These are phyloP conservation scores for Hypoxylon sp. DNA, from an alignment of 2,329 filamentous ascomycete species.

Conservation along the genomic window DNA sequence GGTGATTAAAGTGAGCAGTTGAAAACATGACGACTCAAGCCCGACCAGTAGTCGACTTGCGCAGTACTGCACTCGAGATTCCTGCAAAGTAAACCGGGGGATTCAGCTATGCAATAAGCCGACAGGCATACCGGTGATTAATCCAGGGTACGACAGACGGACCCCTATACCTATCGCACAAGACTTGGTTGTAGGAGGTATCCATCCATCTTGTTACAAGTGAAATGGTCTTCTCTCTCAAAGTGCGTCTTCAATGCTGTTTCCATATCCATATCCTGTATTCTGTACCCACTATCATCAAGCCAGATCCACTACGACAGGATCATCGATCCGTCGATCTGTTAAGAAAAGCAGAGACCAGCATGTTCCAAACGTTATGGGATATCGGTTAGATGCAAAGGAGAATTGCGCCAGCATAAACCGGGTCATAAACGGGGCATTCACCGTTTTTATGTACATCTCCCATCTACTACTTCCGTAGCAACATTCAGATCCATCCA, in stretches of 20 bases:
- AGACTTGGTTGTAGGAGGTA: neutral
- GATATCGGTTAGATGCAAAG: conserved; percentile 33
- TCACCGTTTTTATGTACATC: conserved; percentile 21
- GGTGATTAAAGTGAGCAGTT: conserved; percentile 6
- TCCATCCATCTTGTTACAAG: neutral
- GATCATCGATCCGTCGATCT: conserved; percentile 41
- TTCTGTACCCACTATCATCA: conserved; percentile 19
- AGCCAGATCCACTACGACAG: conserved; percentile 25
- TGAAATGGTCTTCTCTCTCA: neutral
- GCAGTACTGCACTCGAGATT: conserved; percentile 9
- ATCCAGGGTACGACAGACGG: neutral
- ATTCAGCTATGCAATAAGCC: conserved; percentile 32
- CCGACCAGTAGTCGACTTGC: neutral
- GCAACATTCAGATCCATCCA: conserved; percentile 31
- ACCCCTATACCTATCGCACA: neutral
- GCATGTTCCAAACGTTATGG: conserved; percentile 19
- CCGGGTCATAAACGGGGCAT: conserved; percentile 26
- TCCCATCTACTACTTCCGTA: too few relatives aligned
- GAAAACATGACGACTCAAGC: neutral
- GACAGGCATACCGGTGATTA: conserved; percentile 3
- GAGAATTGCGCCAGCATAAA: conserved; percentile 29
- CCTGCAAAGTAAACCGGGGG: conserved; percentile 22
- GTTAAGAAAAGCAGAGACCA: conserved; percentile 33
- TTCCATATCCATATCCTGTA: conserved; percentile 16
- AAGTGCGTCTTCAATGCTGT: conserved; percentile 9